A percentile compares a stretch with the other conserved stretches of the same genome.
Evolutionary conservation across 495 filamentous ascomycete genomes (phyloP).

Genomic region (Talaromyces wortmannii): DNA sequence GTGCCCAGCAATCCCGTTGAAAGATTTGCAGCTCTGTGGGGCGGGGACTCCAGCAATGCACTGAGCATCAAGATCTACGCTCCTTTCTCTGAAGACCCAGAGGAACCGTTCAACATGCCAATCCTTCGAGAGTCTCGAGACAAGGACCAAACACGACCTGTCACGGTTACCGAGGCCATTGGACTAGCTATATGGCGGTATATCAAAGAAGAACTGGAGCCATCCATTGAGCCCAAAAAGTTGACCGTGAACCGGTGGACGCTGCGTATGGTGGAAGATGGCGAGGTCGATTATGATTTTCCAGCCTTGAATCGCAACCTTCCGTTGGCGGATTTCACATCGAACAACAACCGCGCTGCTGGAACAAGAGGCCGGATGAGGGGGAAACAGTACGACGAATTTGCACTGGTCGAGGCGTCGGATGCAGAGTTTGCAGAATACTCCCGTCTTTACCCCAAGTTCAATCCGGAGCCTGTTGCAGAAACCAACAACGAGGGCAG

Average conservation of each 20-base stretch:
- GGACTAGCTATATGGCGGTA: constrained; percentile 85
- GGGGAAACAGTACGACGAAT: constrained; percentile 87
- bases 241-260: constrained; percentile 89
- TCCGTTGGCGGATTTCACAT: constrained; percentile 78
- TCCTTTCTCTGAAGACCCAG: constrained; percentile 68
- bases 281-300: constrained; percentile 94
- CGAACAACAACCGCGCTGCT: constrained; percentile 72
- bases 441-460: constrained; percentile 64
- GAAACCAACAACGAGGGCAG: constrained; percentile 24
- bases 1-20: constrained; percentile 81
- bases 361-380: constrained; percentile 61
- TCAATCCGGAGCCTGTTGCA: constrained; percentile 48
- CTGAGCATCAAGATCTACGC: constrained; percentile 81
- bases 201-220: constrained; percentile 70
- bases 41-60: constrained; percentile 75
- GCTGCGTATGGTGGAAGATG: constrained; percentile 90
- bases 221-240: constrained; percentile 59
- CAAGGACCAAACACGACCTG: constrained; percentile 54
- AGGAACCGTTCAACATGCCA: constrained; percentile 68
- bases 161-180: constrained; percentile 85
- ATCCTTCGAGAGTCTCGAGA: constrained; percentile 71
- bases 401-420: constrained; percentile 80
- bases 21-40: constrained; percentile 76
- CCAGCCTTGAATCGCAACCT: constrained; percentile 75
- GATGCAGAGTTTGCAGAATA: constrained; percentile 73